Evolutionary conservation across 352 stramenopile genomes (phyloP), one percentile per base, ranked within the genome.

Genomic region (Phytophthora sojae): DNA sequence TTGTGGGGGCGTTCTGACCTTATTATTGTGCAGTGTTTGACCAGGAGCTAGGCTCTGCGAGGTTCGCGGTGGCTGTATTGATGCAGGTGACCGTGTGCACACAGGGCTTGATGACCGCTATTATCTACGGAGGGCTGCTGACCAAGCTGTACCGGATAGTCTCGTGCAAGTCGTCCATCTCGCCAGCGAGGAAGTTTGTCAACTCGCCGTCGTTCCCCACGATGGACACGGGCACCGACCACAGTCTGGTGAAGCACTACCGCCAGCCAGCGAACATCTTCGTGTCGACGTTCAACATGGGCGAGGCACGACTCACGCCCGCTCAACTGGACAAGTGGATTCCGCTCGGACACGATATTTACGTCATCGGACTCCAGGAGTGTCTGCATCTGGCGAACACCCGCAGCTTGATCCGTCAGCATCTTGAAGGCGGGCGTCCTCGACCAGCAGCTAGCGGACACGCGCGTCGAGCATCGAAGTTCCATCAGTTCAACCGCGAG

Each of bases 311-410:
- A 69, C 71, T 94, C 47, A 81, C 79, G 19, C 73, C 88, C 6
- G 74, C 82, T 61, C 57, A 71, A 30, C 19, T 89, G 73, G 73
- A 81, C 21, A 88, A 91, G 62, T 98, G 92, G 92, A 92, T 98
- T 17, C 88, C 89, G 6, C 65, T 61, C 11, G 91, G 89, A 26
- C 71, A 93, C 47, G 89, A 97, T 50, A 77, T 97, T 37, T 97
- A 97, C 67, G 86, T 94, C 30, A 93, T 97, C 63, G 91, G 88
- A 3, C 75, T 97, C 4, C 89, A 97, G 58, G 92, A 98, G 62
- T 98, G 92, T 74, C 80, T 97, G 11, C 75, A 94, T 66, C 68
- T 97, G 29, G 68, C 73, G 15, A 86, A 90, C 37, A 82, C 94
- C 23, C 80, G 88, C 0, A 73, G 76, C 6, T 74, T 85, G 21